Percentiles rank a stretch among this genome's conserved stretches.
phyloP scores from a whole-genome alignment of 306 rosid species.

The Citrullus amarus region DNA sequence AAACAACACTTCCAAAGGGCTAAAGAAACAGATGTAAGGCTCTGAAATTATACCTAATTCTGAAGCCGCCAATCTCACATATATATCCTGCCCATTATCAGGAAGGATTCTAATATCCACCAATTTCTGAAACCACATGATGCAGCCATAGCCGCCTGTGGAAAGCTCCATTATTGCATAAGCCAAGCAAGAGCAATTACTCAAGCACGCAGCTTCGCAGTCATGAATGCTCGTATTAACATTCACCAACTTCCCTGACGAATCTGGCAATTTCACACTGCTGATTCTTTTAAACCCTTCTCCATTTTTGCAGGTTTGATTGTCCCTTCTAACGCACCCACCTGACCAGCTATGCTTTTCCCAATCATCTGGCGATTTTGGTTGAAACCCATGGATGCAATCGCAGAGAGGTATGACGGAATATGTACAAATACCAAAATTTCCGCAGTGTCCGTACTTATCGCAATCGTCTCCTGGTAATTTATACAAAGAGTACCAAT shows the following conservation, averaged over 20 bases:
- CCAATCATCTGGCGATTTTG: conserved; percentile 3
- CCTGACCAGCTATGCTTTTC: background rate
- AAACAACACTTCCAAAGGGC: background rate
- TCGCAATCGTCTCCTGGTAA: conserved; percentile 32
- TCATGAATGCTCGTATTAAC: background rate
- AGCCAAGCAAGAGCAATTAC: conserved; percentile 22
- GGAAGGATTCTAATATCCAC: conserved; percentile 10
- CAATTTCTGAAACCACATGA: conserved; percentile 20
- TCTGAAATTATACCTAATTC: background rate
- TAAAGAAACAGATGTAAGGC: background rate
- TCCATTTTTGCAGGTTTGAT: conserved; percentile 3
- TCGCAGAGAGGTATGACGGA: background rate
- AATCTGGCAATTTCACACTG: background rate
- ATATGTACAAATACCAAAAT: conserved; percentile 19
- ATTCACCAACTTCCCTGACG: background rate
- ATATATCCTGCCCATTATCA: background rate
- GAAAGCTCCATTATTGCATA: conserved; percentile 6
- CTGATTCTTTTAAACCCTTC: conserved; percentile 2
- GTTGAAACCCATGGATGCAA: conserved; percentile 7
- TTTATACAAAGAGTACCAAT: conserved; percentile 21
- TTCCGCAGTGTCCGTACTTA: conserved; percentile 32
- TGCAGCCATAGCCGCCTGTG: conserved; percentile 10
- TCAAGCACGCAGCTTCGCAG: conserved; percentile 13
- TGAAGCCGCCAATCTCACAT: conserved; percentile 2
- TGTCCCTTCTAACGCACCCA: conserved; percentile 4